Evolutionary conservation across 352 stramenopile genomes (phyloP), one percentile per base, ranked within the genome.

Genomic region (Globisporangium heterothallicum): DNA sequence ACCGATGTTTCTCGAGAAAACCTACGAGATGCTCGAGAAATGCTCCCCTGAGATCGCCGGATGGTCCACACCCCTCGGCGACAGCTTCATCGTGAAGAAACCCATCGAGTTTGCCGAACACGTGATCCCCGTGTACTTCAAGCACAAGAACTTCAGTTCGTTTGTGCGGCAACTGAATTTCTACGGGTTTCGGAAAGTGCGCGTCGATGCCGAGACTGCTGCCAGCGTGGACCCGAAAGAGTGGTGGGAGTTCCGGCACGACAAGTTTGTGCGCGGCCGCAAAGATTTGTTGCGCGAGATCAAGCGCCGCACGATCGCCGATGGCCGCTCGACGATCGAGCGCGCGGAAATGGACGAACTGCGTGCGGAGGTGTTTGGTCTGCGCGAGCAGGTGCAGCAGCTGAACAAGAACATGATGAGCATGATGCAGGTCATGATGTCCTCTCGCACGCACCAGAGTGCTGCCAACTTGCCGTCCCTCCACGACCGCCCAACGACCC

Each of bases 141-240:
- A 96, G 68, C 88, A 97, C 75, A 82, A 78, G 59, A 97, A 96
- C 58, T 96, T 97, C 53, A 90, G 78, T 41, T 94, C 80, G 30
- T 97, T 97, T 58, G 86, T 97, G 52, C 77, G 88, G n/a, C 88
- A 97, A 64, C 69, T 97, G 22, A 96, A 96, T 65, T 82, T 97
- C 43, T 97, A 96, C 58, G 87, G 87, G 19, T 96, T 97, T 63
- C 74, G 84, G 22, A 95, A 94, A 50, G 71, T 92, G 34, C 78
- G 80, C 21, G 74, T 79, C 30, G 64, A 83, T 26, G 58, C 62
- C 0, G 60, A 84, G 43, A 60, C 58, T 24, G 59, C 63, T 6
- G 59, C 62, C 29, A 56, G 43, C 16, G 54, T 72, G 12, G 77
- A 84, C 49, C 63, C 74, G 2, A 82, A 78, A 40, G 74, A 81